These are phyloP conservation scores for Komagataella mondaviorum DNA, from an alignment of 805 yeast genomes.

Conservation along the genomic window DNA sequence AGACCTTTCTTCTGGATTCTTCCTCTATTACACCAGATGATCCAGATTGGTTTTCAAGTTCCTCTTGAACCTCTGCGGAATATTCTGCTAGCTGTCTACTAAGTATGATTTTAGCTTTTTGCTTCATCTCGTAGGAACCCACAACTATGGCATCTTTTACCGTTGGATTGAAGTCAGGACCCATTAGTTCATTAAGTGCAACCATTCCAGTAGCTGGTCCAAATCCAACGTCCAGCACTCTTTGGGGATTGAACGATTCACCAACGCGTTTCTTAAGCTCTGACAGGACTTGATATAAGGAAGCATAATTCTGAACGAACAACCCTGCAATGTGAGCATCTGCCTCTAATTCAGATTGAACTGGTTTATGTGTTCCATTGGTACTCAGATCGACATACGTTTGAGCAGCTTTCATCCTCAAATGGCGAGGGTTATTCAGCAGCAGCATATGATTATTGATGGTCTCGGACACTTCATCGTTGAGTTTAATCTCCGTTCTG, in stretches of 20 bases:
- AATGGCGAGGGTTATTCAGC: conserved; percentile 44
- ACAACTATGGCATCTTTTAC: conserved; percentile 60
- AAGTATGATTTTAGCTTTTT: conserved; percentile 64
- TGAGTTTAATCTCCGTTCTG: conserved; percentile 38
- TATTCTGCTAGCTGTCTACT: conserved; percentile 53
- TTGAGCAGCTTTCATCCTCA: conserved; percentile 42
- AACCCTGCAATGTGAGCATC: conserved; percentile 75
- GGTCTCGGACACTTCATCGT: conserved; percentile 37
- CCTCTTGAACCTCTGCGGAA: conserved; percentile 4
- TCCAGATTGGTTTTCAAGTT: conserved; percentile 4
- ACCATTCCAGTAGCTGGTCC: conserved; percentile 92
- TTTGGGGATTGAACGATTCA: conserved; percentile 43
- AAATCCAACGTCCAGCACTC: conserved; percentile 66
- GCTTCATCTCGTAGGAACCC: conserved; percentile 62
- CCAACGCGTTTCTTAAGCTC: conserved; percentile 54
- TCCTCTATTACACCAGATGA: conserved; percentile 1
- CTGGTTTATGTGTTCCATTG: conserved; percentile 33
- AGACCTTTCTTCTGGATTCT: conserved; percentile 18
- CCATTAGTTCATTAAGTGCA: conserved; percentile 77
- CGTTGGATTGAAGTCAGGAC: conserved; percentile 43
- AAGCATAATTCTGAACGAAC: conserved; percentile 71
- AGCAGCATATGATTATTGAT: conserved; percentile 54
- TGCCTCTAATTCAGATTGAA: conserved; percentile 33
- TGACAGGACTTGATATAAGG: conserved; percentile 45
- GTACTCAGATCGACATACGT: conserved; percentile 26